phyloP scores from a whole-genome alignment of 2,329 filamentous ascomycete species.

The Penicillium sp. region DNA sequence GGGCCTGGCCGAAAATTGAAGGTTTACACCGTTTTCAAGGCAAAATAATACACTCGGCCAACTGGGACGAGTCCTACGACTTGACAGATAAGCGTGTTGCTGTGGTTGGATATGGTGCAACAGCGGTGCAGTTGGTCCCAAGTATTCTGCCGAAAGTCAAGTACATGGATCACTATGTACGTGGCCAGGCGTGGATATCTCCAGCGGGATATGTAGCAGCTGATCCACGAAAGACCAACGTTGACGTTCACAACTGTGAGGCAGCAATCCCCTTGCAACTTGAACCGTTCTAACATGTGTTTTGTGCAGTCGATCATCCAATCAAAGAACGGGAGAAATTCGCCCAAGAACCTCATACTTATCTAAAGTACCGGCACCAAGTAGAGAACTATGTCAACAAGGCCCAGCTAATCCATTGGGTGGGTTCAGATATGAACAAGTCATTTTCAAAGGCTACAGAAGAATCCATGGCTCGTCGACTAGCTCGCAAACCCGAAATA shows the following conservation, averaged over 20 bases:
- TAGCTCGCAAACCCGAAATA: slow-evolving; percentile 11
- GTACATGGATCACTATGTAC: slow-evolving; percentile 25
- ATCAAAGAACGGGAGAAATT: too few species aligned
- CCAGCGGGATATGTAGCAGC: neutral
- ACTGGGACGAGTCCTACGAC: slow-evolving; percentile 26
- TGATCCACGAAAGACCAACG: too few species aligned
- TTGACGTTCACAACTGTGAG: too few species aligned
- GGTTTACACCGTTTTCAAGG: slow-evolving; percentile 24
- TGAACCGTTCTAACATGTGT: too few species aligned
- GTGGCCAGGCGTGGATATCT: neutral
- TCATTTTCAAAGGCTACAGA: neutral
- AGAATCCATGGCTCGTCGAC: neutral
- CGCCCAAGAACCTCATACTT: too few species aligned
- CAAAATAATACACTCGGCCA: slow-evolving; percentile 28
- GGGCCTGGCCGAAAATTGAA: neutral
- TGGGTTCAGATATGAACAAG: neutral
- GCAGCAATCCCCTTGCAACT: too few species aligned
- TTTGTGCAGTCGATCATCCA: too few species aligned
- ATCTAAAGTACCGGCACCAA: too few species aligned
- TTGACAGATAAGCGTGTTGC: slow-evolving; percentile 20
- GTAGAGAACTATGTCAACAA: too few species aligned
- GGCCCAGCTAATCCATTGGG: too few species aligned
- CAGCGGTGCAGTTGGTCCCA: slow-evolving; percentile 36
- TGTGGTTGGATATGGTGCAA: slow-evolving; percentile 24
- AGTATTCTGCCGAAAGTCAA: slow-evolving; percentile 26